Base-by-base conservation (phyloP, 768 basidiomycete genomes). In the Filobasidium floriforme region DNA sequence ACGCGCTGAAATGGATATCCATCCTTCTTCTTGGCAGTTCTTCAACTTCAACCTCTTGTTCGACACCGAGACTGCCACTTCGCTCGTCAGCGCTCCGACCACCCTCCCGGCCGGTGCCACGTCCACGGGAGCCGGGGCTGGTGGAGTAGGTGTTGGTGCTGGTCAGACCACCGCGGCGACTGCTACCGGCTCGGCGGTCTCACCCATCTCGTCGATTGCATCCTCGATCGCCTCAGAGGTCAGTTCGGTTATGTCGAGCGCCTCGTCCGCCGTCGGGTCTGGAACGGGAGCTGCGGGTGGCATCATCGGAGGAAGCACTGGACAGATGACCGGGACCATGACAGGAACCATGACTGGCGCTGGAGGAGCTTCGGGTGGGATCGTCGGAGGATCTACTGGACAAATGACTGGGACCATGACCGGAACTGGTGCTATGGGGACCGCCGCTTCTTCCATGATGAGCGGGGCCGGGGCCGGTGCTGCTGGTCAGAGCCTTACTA, bases 41-140 rank as follows among this genome's bases (percentile, higher is more conserved):
- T 72, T 67, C 62, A 66, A 62, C 32, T 65, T 66, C 22, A 70
- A 54, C 26, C 60, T 72, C 60, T 61, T 72, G 54, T 72, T 72
- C 60, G 71, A 72, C 32, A 52, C 49, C 9, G 24, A 54, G n/a
- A 51, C 67, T 12, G 43, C 69, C 41, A 61, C 63, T 29, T 41
- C 62, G 51, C 37, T 59, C 46, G 32, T 52, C 37, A 41, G 41
- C 51, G 52, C 64, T 29, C 41, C 60, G 26, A 19, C 65, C 14
- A 32, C 68, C 1, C 40, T 57, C 22, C 26, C 55, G 19, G 29
- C 61, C 5, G 70, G 61, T 22, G 70, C 64, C 10, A 60, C 43
- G 12, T 46, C 57, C 0, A 29, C 15, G 14, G 64, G 41, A 29
- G 54, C 54, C 22, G 26, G 18, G 5, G 24, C 22, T 18, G 64